phyloP scores from a whole-genome alignment of 441 rosid genomes.

The Adansonia grandidieri region DNA sequence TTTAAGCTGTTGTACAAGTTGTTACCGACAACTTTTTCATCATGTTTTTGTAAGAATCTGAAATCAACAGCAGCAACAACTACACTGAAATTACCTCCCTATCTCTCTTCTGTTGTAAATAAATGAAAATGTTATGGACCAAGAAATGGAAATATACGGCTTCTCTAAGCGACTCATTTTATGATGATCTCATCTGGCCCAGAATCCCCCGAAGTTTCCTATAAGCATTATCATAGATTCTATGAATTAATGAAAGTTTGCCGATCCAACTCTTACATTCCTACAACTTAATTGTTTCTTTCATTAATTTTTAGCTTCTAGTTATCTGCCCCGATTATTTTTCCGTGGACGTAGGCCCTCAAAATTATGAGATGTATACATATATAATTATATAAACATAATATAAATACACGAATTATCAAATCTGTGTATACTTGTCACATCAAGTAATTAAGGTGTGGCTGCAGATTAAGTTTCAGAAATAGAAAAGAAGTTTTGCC shows the following conservation, averaged over 20 bases:
- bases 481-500: not conserved
- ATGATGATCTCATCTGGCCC: not conserved
- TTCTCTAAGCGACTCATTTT: not conserved
- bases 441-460: not conserved
- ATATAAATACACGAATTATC: no score
- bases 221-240: not conserved
- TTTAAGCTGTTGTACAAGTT: not conserved
- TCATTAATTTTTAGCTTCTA: no score
- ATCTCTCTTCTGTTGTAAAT: not conserved
- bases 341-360: no score
- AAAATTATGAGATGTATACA: not conserved
- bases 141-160: not conserved
- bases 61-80: not conserved
- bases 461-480: conserved; percentile 1
- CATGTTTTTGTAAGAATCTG: conserved; percentile 2
- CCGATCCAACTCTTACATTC: not conserved
- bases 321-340: no score
- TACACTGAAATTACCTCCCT: not conserved
- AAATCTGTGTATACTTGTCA: not conserved
- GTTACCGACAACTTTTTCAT: not conserved
- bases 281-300: not conserved
- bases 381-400: not conserved
- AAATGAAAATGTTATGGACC: not conserved
- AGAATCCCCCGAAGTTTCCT: not conserved
- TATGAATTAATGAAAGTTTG: not conserved